Percentiles rank a stretch among this genome's conserved stretches.
Evolutionary conservation across 257 asterid species (phyloP).

Genomic region (Mentha longifolia): DNA sequence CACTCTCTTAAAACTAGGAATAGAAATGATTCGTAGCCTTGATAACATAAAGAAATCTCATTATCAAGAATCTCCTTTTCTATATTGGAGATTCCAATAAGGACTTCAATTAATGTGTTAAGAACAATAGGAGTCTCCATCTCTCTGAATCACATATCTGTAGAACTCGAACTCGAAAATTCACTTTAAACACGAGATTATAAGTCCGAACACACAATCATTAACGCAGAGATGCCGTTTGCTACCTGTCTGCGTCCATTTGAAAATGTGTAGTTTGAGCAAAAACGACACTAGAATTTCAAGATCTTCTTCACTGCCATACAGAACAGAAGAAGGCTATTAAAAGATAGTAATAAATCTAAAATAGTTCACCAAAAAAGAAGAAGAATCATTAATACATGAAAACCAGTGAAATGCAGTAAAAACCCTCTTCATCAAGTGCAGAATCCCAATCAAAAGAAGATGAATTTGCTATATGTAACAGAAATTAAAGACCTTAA

Average conservation of each 20-base stretch:
- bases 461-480: conserved; percentile 8
- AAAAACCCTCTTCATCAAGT: background rate
- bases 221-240: background rate
- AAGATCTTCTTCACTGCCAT: conserved; percentile 36
- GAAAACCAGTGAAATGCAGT: background rate
- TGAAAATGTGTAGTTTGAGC: conserved; percentile 17
- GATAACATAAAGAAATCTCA: background rate
- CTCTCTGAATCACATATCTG: background rate
- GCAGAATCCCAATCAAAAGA: background rate
- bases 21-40: background rate
- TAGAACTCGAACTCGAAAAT: background rate
- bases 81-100: background rate
- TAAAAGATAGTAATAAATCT: background rate
- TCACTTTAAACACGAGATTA: conserved; percentile 9
- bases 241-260: conserved; percentile 59
- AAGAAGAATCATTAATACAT: conserved; percentile 4
- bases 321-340: background rate
- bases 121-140: background rate
- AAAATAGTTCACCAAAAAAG: background rate
- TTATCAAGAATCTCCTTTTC: conserved; percentile 14
- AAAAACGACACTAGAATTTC: conserved; percentile 22
- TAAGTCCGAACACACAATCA: background rate
- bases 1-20: background rate
- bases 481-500: background rate
- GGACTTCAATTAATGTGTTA: background rate